A percentile compares a stretch with the other conserved stretches of the same genome.
These are phyloP conservation scores for Eustoma russellianum DNA, from an alignment of 257 asterid genomes.

Conservation along the genomic window DNA sequence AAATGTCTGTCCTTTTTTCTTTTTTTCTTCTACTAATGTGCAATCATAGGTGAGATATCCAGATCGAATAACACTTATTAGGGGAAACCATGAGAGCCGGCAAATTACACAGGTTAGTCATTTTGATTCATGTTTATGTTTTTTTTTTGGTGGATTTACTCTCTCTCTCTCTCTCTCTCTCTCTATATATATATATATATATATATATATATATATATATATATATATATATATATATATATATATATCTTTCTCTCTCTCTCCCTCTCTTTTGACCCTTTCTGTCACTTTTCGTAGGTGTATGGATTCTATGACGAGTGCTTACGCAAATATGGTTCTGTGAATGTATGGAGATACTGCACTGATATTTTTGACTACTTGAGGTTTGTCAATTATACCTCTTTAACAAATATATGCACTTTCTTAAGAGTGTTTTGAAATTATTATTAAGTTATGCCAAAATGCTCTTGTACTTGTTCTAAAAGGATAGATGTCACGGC, in stretches of 20 bases:
- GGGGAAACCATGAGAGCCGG: slow-evolving; percentile 98
- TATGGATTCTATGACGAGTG: slow-evolving; percentile 98
- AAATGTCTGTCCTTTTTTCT: neutral
- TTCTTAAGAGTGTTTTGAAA: no score
- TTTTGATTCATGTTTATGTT: slow-evolving; percentile 1
- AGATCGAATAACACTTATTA: slow-evolving; percentile 87
- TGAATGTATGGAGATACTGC: slow-evolving; percentile 98
- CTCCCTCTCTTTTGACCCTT: slow-evolving; percentile 4
- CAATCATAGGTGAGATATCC: slow-evolving; percentile 79
- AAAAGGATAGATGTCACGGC: no score
- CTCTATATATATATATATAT: no score
- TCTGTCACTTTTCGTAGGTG: slow-evolving; percentile 43
- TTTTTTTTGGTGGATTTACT: neutral
- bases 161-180: neutral
- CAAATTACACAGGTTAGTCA: slow-evolving; percentile 88
- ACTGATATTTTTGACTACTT: slow-evolving; percentile 90
- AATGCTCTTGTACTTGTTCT: no score
- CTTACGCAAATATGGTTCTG: slow-evolving; percentile 86
- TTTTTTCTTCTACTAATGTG: neutral
- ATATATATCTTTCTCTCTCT: no score
- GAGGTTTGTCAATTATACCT: slow-evolving; percentile 44
- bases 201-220: no score
- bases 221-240: no score
- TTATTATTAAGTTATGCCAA: no score
- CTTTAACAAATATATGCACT: neutral